Evolutionary conservation across 768 basidiomycete species (phyloP).

Genomic region (Boletus speciosus): DNA sequence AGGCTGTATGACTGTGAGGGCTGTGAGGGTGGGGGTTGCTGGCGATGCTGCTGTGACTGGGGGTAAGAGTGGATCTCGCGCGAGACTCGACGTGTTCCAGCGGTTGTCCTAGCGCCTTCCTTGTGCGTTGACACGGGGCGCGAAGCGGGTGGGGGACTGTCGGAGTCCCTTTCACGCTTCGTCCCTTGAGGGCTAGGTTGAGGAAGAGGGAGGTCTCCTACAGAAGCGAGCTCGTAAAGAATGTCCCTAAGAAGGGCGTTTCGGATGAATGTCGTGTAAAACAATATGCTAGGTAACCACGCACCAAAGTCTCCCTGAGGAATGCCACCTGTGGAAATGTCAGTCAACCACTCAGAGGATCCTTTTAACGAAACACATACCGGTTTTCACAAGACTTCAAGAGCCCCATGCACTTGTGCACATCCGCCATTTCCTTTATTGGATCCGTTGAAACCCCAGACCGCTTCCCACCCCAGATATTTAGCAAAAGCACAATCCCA

Average conservation of each 20-base stretch:
- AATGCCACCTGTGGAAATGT: slow-evolving; percentile 39
- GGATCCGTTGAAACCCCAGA: slow-evolving; percentile 40
- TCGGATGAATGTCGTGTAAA: not conserved
- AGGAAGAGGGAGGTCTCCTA: slow-evolving; percentile 68
- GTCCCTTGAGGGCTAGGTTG: slow-evolving; percentile 47
- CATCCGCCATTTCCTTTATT: slow-evolving; percentile 46
- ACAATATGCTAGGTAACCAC: slow-evolving; percentile 8
- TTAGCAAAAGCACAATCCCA: slow-evolving; percentile 51
- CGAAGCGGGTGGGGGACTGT: slow-evolving; percentile 36
- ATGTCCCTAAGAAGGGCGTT: slow-evolving; percentile 51
- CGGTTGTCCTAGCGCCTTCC: slow-evolving; percentile 28
- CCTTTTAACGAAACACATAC: slow-evolving; percentile 20
- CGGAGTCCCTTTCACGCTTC: slow-evolving; percentile 64
- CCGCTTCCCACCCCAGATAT: slow-evolving; percentile 52
- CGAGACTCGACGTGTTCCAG: slow-evolving; percentile 35
- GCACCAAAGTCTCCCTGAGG: slow-evolving; percentile 48
- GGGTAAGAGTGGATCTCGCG: slow-evolving; percentile 17
- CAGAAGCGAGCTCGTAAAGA: slow-evolving; percentile 66
- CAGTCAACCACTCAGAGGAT: not conserved
- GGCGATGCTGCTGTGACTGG: slow-evolving; percentile 10
- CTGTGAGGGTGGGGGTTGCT: slow-evolving; percentile 5
- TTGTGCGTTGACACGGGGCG: slow-evolving; percentile 1
- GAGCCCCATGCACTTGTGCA: slow-evolving; percentile 46
- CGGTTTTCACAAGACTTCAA: slow-evolving; percentile 35
- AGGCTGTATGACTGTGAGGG: slow-evolving; percentile 32